Evolutionary conservation across 2,329 filamentous ascomycete species (phyloP).

Genomic region (Orbilia brochopaga): DNA sequence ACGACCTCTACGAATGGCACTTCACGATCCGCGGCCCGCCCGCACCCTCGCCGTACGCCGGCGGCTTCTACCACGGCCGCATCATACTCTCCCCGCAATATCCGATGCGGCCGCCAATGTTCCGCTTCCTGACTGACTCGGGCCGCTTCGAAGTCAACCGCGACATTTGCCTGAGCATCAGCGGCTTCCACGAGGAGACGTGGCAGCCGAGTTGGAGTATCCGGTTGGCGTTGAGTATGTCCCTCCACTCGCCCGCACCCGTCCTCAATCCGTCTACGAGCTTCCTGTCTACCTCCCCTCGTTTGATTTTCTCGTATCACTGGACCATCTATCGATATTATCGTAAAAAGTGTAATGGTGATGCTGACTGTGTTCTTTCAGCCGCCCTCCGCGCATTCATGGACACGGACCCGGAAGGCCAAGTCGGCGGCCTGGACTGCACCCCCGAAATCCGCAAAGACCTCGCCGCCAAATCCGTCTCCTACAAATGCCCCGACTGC

Average conservation of each 20-base stretch:
- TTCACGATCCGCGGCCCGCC: slow-evolving; percentile 94
- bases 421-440: slow-evolving; percentile 86
- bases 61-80: slow-evolving; percentile 91
- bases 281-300: too few species aligned
- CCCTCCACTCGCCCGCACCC: too few species aligned
- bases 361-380: slow-evolving; percentile 11
- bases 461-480: slow-evolving; percentile 71
- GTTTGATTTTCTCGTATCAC: background rate
- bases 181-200: slow-evolving; percentile 93
- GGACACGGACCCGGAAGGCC: slow-evolving; percentile 85
- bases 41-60: slow-evolving; percentile 73
- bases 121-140: slow-evolving; percentile 89
- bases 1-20: slow-evolving; percentile 97
- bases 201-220: slow-evolving; percentile 99
- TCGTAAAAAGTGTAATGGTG: background rate
- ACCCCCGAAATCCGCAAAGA: slow-evolving; percentile 69
- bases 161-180: slow-evolving; percentile 94
- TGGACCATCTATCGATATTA: background rate
- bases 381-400: slow-evolving; percentile 83
- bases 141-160: slow-evolving; percentile 95
- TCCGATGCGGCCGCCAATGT: slow-evolving; percentile 88
- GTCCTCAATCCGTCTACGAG: too few species aligned
- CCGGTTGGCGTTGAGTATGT: slow-evolving; percentile 72
- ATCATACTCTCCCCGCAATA: slow-evolving; percentile 90
- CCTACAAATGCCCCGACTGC: slow-evolving; percentile 74